Percentiles rank a stretch among this genome's conserved stretches.
Conservation (phyloP, 257 asterid species). For the Primulina eburnea region DNA sequence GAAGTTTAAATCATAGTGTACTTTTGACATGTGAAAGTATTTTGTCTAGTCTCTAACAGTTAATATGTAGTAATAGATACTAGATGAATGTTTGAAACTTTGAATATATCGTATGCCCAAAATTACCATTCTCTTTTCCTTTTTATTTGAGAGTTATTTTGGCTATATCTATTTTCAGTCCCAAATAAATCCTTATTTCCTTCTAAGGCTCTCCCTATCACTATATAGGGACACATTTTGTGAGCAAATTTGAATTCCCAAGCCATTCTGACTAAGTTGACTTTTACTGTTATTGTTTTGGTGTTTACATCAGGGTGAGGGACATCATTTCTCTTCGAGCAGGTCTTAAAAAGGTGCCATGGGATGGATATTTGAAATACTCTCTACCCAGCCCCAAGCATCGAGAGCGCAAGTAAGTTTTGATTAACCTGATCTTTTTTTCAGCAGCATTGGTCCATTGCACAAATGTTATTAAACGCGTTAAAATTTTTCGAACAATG, state of each 20-base stretch:
- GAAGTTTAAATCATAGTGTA: not conserved
- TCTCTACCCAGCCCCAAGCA: constrained; percentile 96
- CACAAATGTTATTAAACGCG: not conserved
- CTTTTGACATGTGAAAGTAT: not conserved
- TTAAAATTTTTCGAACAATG: not conserved
- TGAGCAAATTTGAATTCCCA: not conserved
- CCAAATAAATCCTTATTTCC: not conserved
- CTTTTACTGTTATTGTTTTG: not conserved
- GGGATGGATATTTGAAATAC: constrained; percentile 86
- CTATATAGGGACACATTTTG: not conserved
- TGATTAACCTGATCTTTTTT: not conserved
- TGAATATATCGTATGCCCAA: not conserved
- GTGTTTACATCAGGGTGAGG: constrained; percentile 64
- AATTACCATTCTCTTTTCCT: not conserved
- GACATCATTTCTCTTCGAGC: constrained; percentile 90
- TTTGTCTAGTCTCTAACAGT: not conserved
- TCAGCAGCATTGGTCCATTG: not conserved
- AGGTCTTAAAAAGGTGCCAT: constrained; percentile 64
- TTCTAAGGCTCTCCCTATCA: not conserved
- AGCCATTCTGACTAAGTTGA: not conserved
- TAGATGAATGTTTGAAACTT: not conserved
- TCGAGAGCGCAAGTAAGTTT: constrained; percentile 84
- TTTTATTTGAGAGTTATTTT: not conserved
- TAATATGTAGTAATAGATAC: not conserved
- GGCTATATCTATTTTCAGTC: not conserved